Conservation (phyloP, 371 early-diverging fungal genomes). For the Saksenaea vasiformis region DNA sequence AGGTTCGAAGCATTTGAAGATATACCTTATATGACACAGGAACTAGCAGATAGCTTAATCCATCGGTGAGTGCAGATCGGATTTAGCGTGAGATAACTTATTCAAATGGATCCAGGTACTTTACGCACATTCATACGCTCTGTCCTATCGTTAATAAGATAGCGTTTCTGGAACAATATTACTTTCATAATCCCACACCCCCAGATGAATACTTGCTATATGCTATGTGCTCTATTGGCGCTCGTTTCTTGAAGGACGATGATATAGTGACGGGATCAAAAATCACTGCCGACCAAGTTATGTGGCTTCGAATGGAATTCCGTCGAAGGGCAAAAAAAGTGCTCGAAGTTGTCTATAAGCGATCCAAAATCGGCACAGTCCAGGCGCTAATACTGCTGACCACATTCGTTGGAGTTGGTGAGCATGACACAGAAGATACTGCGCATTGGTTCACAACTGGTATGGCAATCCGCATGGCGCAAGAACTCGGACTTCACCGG, state of each 20-base stretch:
- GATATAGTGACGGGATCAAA: constrained; percentile 8
- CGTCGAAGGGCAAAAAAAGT: constrained; percentile 24
- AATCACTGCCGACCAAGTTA: constrained; percentile 7
- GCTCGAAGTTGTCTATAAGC: constrained; percentile 21
- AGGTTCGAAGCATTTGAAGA: constrained; percentile 25
- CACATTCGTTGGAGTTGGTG: constrained; percentile 25
- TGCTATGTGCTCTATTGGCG: constrained; percentile 29
- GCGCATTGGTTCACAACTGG: constrained; percentile 27
- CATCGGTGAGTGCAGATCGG: constrained; percentile 23
- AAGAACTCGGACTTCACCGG: constrained; percentile 31
- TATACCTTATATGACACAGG: constrained; percentile 28
- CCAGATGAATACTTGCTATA: constrained; percentile 36
- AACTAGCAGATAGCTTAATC: constrained; percentile 30
- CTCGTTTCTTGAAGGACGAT: constrained; percentile 8
- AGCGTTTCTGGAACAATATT: constrained; percentile 40
- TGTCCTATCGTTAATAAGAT: constrained; percentile 43
- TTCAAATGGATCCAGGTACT: constrained; percentile 23
- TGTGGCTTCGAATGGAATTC: constrained; percentile 13
- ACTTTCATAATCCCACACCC: constrained; percentile 33
- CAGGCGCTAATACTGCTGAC: constrained; percentile 38
- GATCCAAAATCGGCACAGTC: constrained; percentile 41
- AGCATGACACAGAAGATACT: constrained; percentile 34
- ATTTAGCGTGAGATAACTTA: not conserved
- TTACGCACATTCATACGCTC: constrained; percentile 32
- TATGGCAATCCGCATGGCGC: constrained; percentile 34